phyloP scores from a whole-genome alignment of 495 filamentous ascomycete genomes.

The Podospora fimiseda region DNA sequence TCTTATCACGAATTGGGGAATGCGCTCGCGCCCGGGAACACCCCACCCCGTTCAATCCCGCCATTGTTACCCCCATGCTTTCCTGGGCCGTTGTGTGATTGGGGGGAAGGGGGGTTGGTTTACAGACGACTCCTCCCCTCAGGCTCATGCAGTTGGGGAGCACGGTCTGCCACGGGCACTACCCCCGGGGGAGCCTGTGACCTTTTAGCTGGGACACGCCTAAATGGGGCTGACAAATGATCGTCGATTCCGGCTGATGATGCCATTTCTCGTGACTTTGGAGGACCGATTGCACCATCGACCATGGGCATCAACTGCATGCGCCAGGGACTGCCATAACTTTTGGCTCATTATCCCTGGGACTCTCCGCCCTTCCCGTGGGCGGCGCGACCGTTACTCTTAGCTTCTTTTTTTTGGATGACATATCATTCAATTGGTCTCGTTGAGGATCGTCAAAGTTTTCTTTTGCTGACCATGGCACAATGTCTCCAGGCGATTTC shows the following conservation, averaged over 20 bases:
- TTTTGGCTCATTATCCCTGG: slow-evolving; percentile 20
- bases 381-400: slow-evolving; percentile 19
- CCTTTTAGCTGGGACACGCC: slow-evolving; percentile 8
- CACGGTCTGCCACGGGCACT: slow-evolving; percentile 11
- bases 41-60: slow-evolving; percentile 10
- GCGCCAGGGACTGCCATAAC: slow-evolving; percentile 3
- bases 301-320: slow-evolving; percentile 26
- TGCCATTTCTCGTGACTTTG: slow-evolving; percentile 37
- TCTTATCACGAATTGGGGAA: slow-evolving; percentile 25
- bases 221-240: slow-evolving; percentile 35
- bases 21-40: slow-evolving; percentile 1
- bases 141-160: slow-evolving; percentile 18
- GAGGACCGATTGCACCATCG: slow-evolving; percentile 31
- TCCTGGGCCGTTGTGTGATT: slow-evolving; percentile 21
- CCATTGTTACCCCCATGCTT: slow-evolving; percentile 12
- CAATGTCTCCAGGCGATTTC: slow-evolving; percentile 47
- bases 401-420: slow-evolving; percentile 9
- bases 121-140: neutral
- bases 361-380: slow-evolving; percentile 25
- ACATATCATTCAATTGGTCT: slow-evolving; percentile 7
- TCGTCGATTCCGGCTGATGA: slow-evolving; percentile 27
- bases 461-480: slow-evolving; percentile 33
- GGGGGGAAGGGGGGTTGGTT: slow-evolving; percentile 7
- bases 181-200: neutral
- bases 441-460: slow-evolving; percentile 19